Percentiles rank a stretch among this genome's conserved stretches.
phyloP scores from a whole-genome alignment of 495 filamentous ascomycete genomes.

The Aspergillus heteromorphus region DNA sequence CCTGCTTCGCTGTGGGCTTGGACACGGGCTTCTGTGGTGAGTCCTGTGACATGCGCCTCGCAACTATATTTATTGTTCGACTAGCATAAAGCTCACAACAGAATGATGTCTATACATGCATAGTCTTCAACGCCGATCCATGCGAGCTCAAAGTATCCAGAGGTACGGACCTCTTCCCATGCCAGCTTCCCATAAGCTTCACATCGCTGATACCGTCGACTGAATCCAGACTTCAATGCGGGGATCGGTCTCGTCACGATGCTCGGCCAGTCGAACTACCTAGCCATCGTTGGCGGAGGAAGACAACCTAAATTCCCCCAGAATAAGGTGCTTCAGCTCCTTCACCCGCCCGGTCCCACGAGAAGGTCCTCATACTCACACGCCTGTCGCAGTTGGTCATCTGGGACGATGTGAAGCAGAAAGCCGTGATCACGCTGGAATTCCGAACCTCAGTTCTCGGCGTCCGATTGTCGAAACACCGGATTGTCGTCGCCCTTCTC shows the following conservation, averaged over 20 bases:
- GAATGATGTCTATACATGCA: slow-evolving; percentile 3
- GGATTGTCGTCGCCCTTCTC: slow-evolving; percentile 74
- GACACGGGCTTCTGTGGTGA: slow-evolving; percentile 83
- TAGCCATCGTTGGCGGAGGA: slow-evolving; percentile 88
- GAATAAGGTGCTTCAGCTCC: slow-evolving; percentile 61
- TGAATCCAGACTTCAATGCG: slow-evolving; percentile 68
- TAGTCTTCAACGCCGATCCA: slow-evolving; percentile 74
- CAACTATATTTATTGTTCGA: neutral
- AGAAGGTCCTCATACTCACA: slow-evolving; percentile 1
- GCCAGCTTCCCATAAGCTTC: neutral
- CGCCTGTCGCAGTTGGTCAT: slow-evolving; percentile 59
- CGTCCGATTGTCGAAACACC: slow-evolving; percentile 68
- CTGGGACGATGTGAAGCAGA: slow-evolving; percentile 84
- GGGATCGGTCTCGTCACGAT: slow-evolving; percentile 81
- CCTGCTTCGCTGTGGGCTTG: slow-evolving; percentile 83
- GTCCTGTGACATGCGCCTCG: slow-evolving; percentile 18
- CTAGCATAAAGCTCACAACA: slow-evolving; percentile 5
- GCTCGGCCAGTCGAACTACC: slow-evolving; percentile 81
- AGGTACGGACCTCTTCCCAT: slow-evolving; percentile 36
- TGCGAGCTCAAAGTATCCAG: slow-evolving; percentile 66
- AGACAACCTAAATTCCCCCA: slow-evolving; percentile 77
- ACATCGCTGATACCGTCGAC: neutral
- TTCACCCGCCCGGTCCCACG: neutral
- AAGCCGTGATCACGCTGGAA: slow-evolving; percentile 65
- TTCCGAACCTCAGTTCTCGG: slow-evolving; percentile 72